phyloP scores from a whole-genome alignment of 2,329 filamentous ascomycete genomes.

The Phialocephala sp. region DNA sequence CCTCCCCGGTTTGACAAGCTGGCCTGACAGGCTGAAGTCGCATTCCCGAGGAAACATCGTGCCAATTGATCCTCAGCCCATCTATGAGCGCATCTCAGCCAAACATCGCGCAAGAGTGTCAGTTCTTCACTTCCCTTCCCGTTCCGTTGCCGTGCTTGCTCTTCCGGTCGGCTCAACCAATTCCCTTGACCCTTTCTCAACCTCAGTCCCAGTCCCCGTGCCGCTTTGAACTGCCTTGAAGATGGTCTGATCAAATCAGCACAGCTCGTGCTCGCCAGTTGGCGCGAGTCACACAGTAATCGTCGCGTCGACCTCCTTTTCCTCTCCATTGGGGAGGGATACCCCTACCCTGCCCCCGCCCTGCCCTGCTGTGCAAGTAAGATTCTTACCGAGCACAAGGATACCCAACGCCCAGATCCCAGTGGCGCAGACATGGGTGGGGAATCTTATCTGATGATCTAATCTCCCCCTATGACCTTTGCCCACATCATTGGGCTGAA shows the following conservation, averaged over 20 bases:
- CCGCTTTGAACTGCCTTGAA: neutral
- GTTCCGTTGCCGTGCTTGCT: neutral
- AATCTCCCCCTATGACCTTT: neutral
- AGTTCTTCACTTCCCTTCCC: neutral
- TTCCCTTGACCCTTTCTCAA: neutral
- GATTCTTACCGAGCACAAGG: neutral
- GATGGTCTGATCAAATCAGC: neutral
- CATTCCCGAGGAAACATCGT: no score
- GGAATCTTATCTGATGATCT: slow-evolving; percentile 13
- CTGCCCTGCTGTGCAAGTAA: no score
- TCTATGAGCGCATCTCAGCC: slow-evolving; percentile 2
- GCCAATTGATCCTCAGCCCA: neutral
- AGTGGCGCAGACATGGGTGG: no score
- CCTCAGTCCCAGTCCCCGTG: no score
- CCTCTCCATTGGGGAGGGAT: no score
- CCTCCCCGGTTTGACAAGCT: no score
- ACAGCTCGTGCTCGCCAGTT: neutral
- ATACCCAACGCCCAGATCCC: no score
- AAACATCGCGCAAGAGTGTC: slow-evolving; percentile 5
- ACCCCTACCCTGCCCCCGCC: no score
- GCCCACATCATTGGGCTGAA: neutral
- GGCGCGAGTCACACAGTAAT: no score
- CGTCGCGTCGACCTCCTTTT: no score
- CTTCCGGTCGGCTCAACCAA: neutral
- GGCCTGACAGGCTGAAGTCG: no score